Percentiles rank a stretch among this genome's conserved stretches.
Conservation (phyloP, 225 moss, liverwort and hornwort species). For the Pseudisothecium myosuroides region DNA sequence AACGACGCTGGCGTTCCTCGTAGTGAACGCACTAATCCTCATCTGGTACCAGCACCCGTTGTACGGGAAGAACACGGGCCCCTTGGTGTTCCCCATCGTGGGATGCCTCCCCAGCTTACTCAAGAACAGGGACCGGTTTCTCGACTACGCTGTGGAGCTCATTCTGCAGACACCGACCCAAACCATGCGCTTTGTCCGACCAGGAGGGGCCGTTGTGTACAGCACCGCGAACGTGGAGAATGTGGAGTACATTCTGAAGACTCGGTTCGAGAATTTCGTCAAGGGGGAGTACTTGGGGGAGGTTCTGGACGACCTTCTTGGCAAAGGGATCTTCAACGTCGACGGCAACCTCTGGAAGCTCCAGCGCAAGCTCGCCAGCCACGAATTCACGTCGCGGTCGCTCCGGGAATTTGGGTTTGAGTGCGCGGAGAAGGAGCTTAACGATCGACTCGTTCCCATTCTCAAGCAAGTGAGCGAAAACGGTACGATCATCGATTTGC, state of each 20-base stretch:
- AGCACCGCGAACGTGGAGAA: constrained; percentile 20
- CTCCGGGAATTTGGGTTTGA: no score
- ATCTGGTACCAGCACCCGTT: no score
- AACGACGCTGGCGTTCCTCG: no score
- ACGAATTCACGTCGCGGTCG: no score
- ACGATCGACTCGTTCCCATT: no score
- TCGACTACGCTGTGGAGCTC: constrained; percentile 1
- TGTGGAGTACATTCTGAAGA: constrained; percentile 32
- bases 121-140: not conserved
- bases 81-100: constrained; percentile 6
- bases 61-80: not conserved
- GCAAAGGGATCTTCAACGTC: constrained; percentile 11
- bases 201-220: not conserved
- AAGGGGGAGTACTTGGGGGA: constrained; percentile 8
- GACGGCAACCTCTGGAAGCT: no score
- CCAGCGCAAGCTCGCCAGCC: no score
- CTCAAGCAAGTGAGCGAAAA: no score
- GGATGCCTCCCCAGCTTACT: not conserved
- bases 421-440: no score
- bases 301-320: not conserved
- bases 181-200: constrained; percentile 13
- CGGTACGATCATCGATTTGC: no score
- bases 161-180: constrained; percentile 3
- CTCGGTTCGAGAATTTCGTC: constrained; percentile 26
- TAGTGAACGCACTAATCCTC: no score